These are phyloP conservation scores for Irpex lacteus DNA, from an alignment of 1,284 basidiomycete species.

Conservation along the genomic window DNA sequence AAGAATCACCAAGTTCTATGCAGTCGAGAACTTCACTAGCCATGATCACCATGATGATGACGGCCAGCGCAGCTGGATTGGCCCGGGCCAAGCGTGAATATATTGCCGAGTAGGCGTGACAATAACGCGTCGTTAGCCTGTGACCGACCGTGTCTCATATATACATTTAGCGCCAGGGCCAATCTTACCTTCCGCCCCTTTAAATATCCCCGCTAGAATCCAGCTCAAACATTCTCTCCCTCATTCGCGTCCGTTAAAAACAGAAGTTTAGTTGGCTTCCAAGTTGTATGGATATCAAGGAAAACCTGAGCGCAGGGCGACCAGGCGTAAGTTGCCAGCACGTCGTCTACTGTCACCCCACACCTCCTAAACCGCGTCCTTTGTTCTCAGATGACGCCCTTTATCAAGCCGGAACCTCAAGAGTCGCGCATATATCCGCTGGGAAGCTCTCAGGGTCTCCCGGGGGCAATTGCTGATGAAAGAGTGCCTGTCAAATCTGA, in stretches of 20 bases:
- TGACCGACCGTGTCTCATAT: slow-evolving; percentile 19
- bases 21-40: too few relatives aligned
- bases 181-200: neutral
- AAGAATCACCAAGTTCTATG: too few relatives aligned
- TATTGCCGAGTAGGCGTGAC: slow-evolving; percentile 2
- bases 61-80: neutral
- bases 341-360: neutral
- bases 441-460: slow-evolving; percentile 21
- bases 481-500: slow-evolving; percentile 32
- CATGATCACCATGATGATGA: too few relatives aligned
- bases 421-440: slow-evolving; percentile 30
- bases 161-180: slow-evolving; percentile 7
- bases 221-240: neutral
- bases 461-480: slow-evolving; percentile 7
- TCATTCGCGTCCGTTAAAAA: neutral
- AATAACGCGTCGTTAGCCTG: slow-evolving; percentile 14
- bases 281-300: slow-evolving; percentile 8
- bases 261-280: neutral
- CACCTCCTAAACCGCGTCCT: neutral
- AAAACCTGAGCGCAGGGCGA: neutral
- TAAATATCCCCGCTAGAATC: neutral
- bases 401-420: slow-evolving; percentile 42
- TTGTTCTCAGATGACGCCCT: slow-evolving; percentile 16
- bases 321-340: slow-evolving; percentile 5
- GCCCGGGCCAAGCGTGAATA: neutral